Conservation (phyloP, 2,329 filamentous ascomycete genomes). For the Penicillium corylophilum region DNA sequence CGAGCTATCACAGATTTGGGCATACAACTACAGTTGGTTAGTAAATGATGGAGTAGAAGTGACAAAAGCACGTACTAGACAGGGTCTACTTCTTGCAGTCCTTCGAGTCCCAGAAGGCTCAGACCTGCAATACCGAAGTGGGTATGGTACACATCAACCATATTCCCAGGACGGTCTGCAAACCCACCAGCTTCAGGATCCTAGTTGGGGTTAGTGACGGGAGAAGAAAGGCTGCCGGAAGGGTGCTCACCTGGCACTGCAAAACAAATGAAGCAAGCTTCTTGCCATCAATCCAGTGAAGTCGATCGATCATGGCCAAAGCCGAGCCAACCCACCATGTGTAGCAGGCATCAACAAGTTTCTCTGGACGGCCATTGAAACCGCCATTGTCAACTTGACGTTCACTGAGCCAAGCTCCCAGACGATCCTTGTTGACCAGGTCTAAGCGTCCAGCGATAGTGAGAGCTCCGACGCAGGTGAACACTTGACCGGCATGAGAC, state of each 20-base stretch:
- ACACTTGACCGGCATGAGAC: slow-evolving; percentile 92
- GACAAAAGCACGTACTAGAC: slow-evolving; percentile 64
- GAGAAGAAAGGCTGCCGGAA: neutral
- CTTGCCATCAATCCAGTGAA: slow-evolving; percentile 89
- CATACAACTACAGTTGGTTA: slow-evolving; percentile 58
- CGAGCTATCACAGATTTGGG: slow-evolving; percentile 65
- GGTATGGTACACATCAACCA: slow-evolving; percentile 98
- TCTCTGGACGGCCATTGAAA: slow-evolving; percentile 91
- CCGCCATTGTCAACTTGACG: slow-evolving; percentile 84
- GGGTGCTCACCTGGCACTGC: slow-evolving; percentile 64
- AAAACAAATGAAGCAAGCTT: slow-evolving; percentile 81
- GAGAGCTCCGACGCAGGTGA: slow-evolving; percentile 86
- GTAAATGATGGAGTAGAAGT: slow-evolving; percentile 3
- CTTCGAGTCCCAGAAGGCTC: slow-evolving; percentile 76
- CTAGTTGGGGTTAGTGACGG: slow-evolving; percentile 33
- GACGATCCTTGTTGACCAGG: slow-evolving; percentile 74
- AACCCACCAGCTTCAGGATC: slow-evolving; percentile 82
- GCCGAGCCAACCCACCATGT: slow-evolving; percentile 98
- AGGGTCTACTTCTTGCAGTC: slow-evolving; percentile 77
- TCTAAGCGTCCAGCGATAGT: slow-evolving; percentile 80
- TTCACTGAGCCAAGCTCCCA: slow-evolving; percentile 90
- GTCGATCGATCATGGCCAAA: slow-evolving; percentile 78
- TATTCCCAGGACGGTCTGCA: slow-evolving; percentile 85
- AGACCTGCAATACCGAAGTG: slow-evolving; percentile 84
- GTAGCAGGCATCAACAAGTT: slow-evolving; percentile 95